Base-by-base conservation (phyloP, 495 filamentous ascomycete species). In the Trypethelium eluteriae region DNA sequence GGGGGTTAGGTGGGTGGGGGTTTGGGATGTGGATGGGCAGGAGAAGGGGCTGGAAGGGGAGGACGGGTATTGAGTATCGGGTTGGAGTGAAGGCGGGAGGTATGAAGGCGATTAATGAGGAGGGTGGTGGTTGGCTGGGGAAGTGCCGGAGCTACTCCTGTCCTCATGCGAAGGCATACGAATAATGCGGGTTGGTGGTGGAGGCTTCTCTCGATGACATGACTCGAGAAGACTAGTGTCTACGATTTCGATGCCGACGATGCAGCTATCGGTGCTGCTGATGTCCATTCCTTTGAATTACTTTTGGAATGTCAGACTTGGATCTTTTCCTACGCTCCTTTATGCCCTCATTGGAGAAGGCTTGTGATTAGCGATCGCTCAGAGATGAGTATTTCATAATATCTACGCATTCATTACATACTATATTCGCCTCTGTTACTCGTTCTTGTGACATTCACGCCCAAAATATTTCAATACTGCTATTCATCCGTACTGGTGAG, bases 1-100 rank as follows among this genome's bases (percentile, higher is more conserved):
- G 53, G 53, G n/a, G n/a, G 9, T 53, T 9, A 53, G 49, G n/a
- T 53, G 49, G 49, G 49, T 53, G 49, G 49, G 49, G 11, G 49
- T 53, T 53, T 53, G 49, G 49, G 49, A 53, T 14, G 49, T 53
- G 12, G 49, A 53, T 9, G 49, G 49, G 1, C 5, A 16, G 9
- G 49, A n/a, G 49, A n/a, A 25, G 11, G 11, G 49, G n/a, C 5
- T 0, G n/a, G 49, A 0, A 18, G 11, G 1, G 49, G 49, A 1
- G 2, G 49, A 53, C 0, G 10, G 11, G 7, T 16, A 2, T 2
- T 11, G 49, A 5, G 5, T 53, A 5, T 53, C 12, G 5, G 0
- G 49, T 2, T 53, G 5, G 5, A 14, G 18, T 53, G 49, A 53
- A 25, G 25, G 25, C 25, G 25, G 25, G n/a, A n/a, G n/a, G n/a